Percentiles rank a stretch among this genome's conserved stretches.
Evolutionary conservation across 352 stramenopile genomes (phyloP).

Genomic region (Saprolegnia diclina): DNA sequence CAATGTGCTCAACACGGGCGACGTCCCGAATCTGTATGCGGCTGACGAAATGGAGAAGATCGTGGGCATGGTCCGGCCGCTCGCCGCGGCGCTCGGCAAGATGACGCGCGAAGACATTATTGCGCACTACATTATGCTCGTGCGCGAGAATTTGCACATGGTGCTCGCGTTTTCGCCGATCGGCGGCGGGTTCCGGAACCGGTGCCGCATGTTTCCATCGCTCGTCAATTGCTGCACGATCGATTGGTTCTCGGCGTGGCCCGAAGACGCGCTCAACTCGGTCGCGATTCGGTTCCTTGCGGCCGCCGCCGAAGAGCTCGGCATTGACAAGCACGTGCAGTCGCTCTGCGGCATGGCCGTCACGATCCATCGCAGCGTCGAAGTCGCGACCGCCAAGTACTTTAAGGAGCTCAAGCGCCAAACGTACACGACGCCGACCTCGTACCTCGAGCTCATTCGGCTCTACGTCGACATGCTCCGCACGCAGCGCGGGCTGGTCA

Average conservation of each 20-base stretch:
- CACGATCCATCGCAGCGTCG: slow-evolving; percentile 89
- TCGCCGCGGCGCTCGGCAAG: slow-evolving; percentile 72
- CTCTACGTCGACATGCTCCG: slow-evolving; percentile 90
- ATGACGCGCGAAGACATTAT: slow-evolving; percentile 80
- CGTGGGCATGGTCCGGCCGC: slow-evolving; percentile 67
- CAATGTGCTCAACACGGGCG: slow-evolving; percentile 90
- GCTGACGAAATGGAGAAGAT: slow-evolving; percentile 90
- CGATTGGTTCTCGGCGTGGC: slow-evolving; percentile 96
- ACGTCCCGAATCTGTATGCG: slow-evolving; percentile 91
- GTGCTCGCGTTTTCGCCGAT: slow-evolving; percentile 92
- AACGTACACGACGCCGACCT: slow-evolving; percentile 95
- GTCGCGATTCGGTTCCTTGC: slow-evolving; percentile 89
- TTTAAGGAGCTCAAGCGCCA: slow-evolving; percentile 82
- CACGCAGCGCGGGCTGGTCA: slow-evolving; percentile 77
- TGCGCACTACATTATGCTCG: slow-evolving; percentile 85
- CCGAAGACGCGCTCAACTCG: slow-evolving; percentile 88
- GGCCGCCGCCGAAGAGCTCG: slow-evolving; percentile 70
- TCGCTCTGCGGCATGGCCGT: slow-evolving; percentile 89
- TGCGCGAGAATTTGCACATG: slow-evolving; percentile 91
- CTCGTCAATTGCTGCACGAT: slow-evolving; percentile 94
- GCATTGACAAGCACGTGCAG: slow-evolving; percentile 85
- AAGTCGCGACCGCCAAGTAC: slow-evolving; percentile 71
- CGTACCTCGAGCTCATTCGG: slow-evolving; percentile 93
- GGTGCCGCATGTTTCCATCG: slow-evolving; percentile 92
- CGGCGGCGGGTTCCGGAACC: slow-evolving; percentile 86